Evolutionary conservation across 352 stramenopile species (phyloP), one percentile per base, ranked within the genome.

Genomic region (Vaucheria bursata): DNA sequence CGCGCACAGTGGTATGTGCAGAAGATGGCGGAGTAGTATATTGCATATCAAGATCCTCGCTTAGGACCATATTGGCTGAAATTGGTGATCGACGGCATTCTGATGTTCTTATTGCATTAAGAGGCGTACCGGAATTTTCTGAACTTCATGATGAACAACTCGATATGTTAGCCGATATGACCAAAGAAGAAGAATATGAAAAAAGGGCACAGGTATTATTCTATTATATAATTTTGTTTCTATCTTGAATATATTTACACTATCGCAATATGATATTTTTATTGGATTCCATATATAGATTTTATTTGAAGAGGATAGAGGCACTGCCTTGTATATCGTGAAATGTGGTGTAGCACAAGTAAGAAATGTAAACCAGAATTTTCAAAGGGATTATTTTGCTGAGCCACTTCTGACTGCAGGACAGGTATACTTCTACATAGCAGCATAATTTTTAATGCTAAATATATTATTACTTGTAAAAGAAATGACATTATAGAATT

Each of bases 121-220:
- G 65, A 2, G 65, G 65, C 6, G 65, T 72, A 6, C 65, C 65
- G 6, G 29, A 45, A 35, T 35, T 72, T 1, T n/a, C 12, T n/a
- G 29, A 72, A 35, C 65, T 72, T n/a, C 12, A 29, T 36, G 31
- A 72, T 29, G 65, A 72, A 35, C 65, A 72, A 35, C 65, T 72
- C 29, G 29, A 35, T 2, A 72, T 45, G 65, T 2, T 72, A 7
- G 65, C 40, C 18, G 65, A 72, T 35, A 72, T 12, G 31, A 35
- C 40, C 29, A 35, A 72, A 40, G 33, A 36, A 35, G 12, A 45
- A 35, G 12, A 25, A 12, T 72, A 36, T 40, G 65, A 29, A 25
- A 35, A 72, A 35, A 35, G 65, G 29, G 12, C 65, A 40, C 65
- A 72, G 65, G 65, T 72, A 35, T n/a, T n/a, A n/a, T n/a, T n/a